These are phyloP conservation scores for Amphibolis antarctica DNA, from an alignment of 106 monocot genomes.

Conservation along the genomic window DNA sequence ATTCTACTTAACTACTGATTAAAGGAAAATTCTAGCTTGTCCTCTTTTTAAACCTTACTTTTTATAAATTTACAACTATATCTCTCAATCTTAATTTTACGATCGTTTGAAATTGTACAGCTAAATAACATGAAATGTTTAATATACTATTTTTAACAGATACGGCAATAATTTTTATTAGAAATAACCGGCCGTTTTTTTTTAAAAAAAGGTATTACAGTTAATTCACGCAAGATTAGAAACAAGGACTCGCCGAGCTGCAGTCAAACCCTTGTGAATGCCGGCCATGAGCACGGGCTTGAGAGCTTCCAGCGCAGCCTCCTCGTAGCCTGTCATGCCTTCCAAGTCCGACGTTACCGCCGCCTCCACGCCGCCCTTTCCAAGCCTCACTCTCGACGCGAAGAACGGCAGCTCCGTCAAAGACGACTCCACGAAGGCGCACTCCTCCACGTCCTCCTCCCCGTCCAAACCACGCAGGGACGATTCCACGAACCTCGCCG, in stretches of 20 bases:
- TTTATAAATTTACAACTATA: no score
- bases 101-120: no score
- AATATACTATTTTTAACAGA: no score
- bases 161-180: no score
- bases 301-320: constrained; percentile 32
- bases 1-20: no score
- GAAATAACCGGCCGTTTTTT: no score
- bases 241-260: background rate
- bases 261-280: constrained; percentile 48
- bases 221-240: background rate
- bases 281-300: constrained; percentile 39
- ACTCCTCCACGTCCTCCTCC: constrained; percentile 46
- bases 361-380: constrained; percentile 33
- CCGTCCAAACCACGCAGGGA: constrained; percentile 43
- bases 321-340: constrained; percentile 34
- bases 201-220: no score
- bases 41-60: no score
- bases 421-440: constrained; percentile 28
- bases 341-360: constrained; percentile 29
- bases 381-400: constrained; percentile 36
- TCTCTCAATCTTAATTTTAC: no score
- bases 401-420: constrained; percentile 36
- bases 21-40: no score
- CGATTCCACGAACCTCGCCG: constrained; percentile 49
- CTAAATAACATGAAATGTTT: no score